Evolutionary conservation across 441 rosid species (phyloP).

Genomic region (Corymbia citriodora): DNA sequence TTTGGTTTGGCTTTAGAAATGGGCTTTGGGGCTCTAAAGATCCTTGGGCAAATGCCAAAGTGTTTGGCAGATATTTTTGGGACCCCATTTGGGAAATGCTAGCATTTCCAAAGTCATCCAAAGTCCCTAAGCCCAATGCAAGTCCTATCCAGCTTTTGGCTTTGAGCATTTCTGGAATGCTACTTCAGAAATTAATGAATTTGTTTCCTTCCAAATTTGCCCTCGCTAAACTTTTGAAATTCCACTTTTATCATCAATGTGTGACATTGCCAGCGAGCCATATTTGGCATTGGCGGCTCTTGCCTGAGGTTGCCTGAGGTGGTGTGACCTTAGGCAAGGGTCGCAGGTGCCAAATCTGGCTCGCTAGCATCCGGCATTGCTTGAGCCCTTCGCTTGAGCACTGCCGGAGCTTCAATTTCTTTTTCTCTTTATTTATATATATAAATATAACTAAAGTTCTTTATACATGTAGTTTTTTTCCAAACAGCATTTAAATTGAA

Average conservation of each 20-base stretch:
- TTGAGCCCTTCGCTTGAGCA: background rate
- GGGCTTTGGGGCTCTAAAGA: background rate
- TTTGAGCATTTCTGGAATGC: background rate
- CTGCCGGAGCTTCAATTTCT: background rate
- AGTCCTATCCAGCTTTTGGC: background rate
- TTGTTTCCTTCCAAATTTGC: background rate
- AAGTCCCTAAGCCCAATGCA: background rate
- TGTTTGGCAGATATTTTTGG: background rate
- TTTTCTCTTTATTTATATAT: background rate
- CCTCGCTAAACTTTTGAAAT: background rate
- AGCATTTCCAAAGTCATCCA: background rate
- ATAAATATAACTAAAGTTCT: background rate
- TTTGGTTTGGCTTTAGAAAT: background rate
- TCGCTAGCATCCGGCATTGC: background rate
- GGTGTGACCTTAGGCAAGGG: background rate
- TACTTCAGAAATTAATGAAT: background rate
- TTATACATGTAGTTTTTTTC: background rate
- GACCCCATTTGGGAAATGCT: background rate
- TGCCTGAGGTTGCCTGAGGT: background rate
- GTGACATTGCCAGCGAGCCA: background rate
- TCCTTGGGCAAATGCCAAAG: background rate
- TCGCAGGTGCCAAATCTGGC: background rate
- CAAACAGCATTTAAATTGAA: background rate
- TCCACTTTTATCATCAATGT: background rate
- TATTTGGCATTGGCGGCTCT: background rate